Percentiles rank a stretch among this genome's conserved stretches.
phyloP scores from a whole-genome alignment of 768 basidiomycete species.

The Suillus plorans region DNA sequence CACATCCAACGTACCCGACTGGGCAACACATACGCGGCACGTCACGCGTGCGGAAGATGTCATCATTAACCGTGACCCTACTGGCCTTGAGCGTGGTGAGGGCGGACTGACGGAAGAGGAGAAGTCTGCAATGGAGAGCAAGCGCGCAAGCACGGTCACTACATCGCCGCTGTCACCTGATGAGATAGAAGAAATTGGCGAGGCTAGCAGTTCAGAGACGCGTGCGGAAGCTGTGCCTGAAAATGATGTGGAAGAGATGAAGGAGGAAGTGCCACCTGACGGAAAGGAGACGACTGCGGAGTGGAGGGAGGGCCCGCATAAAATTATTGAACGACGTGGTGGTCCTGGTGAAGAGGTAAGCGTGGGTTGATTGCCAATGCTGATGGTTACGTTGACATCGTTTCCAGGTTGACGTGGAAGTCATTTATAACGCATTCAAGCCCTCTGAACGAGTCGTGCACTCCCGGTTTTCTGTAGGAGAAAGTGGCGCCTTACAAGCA shows the following conservation, averaged over 20 bases:
- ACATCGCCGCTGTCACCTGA: constrained; percentile 9
- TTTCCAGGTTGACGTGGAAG: constrained; percentile 60
- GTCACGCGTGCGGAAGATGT: constrained; percentile 75
- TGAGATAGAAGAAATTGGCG: constrained; percentile 12
- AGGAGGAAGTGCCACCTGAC: constrained; percentile 44
- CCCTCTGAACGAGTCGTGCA: constrained; percentile 10
- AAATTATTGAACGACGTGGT: constrained; percentile 58
- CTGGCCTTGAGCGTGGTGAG: constrained; percentile 51
- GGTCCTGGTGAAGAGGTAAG: constrained; percentile 68
- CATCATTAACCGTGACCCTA: constrained; percentile 79
- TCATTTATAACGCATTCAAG: constrained; percentile 46
- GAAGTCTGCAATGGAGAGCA: constrained; percentile 27
- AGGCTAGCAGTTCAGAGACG: constrained; percentile 1
- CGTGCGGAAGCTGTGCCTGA: constrained; percentile 12
- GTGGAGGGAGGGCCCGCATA: constrained; percentile 72
- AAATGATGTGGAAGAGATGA: constrained; percentile 20
- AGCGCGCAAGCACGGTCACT: constrained; percentile 16
- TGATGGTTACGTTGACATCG: constrained; percentile 12
- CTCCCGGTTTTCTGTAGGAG: constrained; percentile 3
- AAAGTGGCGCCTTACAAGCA: constrained; percentile 3
- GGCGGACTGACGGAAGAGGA: constrained; percentile 28
- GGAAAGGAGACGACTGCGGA: constrained; percentile 43
- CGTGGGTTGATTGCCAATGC: constrained; percentile 16
- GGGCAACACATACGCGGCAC: constrained; percentile 75
- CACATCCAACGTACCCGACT: constrained; percentile 60